Evolutionary conservation across 2,329 filamentous ascomycete species (phyloP).

Genomic region (Penicillium glabrum): DNA sequence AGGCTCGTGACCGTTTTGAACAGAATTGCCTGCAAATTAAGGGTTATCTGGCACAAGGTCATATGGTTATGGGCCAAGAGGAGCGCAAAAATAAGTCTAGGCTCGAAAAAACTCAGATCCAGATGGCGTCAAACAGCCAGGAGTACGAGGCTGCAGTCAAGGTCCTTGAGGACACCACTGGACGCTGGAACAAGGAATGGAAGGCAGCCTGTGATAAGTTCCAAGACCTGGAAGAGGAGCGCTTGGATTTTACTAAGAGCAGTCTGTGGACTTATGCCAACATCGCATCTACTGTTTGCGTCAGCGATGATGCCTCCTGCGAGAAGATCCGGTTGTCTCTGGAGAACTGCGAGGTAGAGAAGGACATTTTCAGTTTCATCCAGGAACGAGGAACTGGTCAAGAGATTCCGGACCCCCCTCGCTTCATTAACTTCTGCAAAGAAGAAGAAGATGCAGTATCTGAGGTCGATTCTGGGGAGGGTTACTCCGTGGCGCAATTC

Average conservation of each 20-base stretch:
- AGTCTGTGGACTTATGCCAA: conserved; percentile 98
- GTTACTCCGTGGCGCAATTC: conserved; percentile 95
- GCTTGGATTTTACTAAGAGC: conserved; percentile 95
- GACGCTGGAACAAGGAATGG: conserved; percentile 97
- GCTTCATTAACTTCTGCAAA: conserved; percentile 98
- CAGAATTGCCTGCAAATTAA: conserved; percentile 98
- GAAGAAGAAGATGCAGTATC: conserved; percentile 80
- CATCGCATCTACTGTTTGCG: conserved; percentile 93
- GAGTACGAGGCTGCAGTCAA: conserved; percentile 96
- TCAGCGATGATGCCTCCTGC: conserved; percentile 94
- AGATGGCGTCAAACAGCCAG: conserved; percentile 82
- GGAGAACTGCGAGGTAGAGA: conserved; percentile 95
- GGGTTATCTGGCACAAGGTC: conserved; percentile 94
- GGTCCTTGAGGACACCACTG: conserved; percentile 89
- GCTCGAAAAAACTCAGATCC: conserved; percentile 97
- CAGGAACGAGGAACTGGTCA: conserved; percentile 86
- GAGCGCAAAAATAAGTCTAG: conserved; percentile 99
- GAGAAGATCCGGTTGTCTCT: conserved; percentile 93
- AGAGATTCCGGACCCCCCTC: conserved; percentile 94
- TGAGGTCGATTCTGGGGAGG: conserved; percentile 84
- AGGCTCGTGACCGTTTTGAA: conserved; percentile 91
- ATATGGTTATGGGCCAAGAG: conserved; percentile 99
- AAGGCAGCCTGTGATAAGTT: conserved; percentile 97
- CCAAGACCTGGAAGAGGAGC: conserved; percentile 96
- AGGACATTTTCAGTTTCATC: conserved; percentile 89